phyloP scores from a whole-genome alignment of 768 basidiomycete genomes.

The Lentinula sp. region DNA sequence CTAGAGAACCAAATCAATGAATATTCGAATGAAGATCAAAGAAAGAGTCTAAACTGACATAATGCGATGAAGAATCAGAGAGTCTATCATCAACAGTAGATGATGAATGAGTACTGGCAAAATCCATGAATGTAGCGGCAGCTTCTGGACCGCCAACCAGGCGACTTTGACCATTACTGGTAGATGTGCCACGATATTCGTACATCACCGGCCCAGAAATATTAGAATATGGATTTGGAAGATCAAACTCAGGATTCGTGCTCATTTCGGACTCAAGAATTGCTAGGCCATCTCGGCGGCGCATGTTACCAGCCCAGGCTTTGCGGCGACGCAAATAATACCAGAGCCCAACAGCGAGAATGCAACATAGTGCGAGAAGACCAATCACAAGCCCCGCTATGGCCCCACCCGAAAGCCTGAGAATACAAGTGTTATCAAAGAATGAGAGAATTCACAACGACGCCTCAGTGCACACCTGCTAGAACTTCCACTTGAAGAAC shows the following conservation, averaged over 20 bases:
- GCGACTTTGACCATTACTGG: background rate
- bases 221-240: background rate
- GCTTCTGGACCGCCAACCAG: background rate
- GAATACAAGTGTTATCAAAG: background rate
- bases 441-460: background rate
- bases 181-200: background rate
- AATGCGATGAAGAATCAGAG: background rate
- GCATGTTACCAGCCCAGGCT: background rate
- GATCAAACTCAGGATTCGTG: background rate
- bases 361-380: conserved; percentile 9
- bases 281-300: background rate
- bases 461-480: background rate
- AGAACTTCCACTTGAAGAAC: background rate
- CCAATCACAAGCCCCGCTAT: conserved; percentile 16
- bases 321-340: conserved; percentile 13
- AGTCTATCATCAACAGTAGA: background rate
- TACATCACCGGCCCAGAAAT: background rate
- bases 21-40: background rate
- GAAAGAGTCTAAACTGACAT: background rate
- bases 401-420: conserved; percentile 9
- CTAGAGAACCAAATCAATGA: background rate
- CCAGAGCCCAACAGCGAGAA: conserved; percentile 9
- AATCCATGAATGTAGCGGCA: conserved; percentile 1
- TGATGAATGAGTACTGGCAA: background rate
- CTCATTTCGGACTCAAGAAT: background rate